Evolutionary conservation across 306 rosid genomes (phyloP).

Genomic region (Boehmeria nivea): DNA sequence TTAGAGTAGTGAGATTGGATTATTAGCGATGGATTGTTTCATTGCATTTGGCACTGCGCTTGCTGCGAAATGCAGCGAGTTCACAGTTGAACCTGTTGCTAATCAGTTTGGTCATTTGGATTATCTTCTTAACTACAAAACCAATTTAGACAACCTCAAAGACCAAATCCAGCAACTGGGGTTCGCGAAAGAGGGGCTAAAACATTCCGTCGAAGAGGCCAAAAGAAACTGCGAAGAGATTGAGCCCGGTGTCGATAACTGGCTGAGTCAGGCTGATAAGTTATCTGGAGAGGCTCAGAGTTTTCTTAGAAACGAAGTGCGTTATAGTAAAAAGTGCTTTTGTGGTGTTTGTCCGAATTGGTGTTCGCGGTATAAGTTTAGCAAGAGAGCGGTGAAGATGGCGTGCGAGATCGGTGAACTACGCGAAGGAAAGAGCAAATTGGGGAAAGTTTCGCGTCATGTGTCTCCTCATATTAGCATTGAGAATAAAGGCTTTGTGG

Average conservation of each 20-base stretch:
- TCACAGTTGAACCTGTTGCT: no score
- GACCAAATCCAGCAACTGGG: neutral
- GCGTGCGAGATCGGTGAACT: neutral
- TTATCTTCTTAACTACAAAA: no score
- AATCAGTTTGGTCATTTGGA: no score
- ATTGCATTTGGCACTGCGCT: no score
- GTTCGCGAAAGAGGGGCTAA: neutral
- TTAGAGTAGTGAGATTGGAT: no score
- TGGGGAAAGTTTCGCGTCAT: neutral
- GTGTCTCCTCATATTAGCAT: neutral
- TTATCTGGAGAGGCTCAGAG: neutral
- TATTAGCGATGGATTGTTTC: no score
- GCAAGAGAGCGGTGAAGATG: constrained; percentile 13
- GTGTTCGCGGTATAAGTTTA: neutral
- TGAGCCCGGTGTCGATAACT: constrained; percentile 1
- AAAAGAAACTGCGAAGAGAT: constrained; percentile 7
- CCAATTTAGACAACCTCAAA: neutral
- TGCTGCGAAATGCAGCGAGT: no score
- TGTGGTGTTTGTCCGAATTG: constrained; percentile 15
- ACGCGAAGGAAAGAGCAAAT: no score
- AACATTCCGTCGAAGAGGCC: constrained; percentile 7
- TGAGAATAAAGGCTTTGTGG: neutral
- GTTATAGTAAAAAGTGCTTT: neutral
- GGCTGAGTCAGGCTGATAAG: neutral
- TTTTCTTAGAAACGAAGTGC: neutral